These are phyloP conservation scores for Amphichorda felina DNA, from an alignment of 2,329 filamentous ascomycete genomes.

Conservation along the genomic window DNA sequence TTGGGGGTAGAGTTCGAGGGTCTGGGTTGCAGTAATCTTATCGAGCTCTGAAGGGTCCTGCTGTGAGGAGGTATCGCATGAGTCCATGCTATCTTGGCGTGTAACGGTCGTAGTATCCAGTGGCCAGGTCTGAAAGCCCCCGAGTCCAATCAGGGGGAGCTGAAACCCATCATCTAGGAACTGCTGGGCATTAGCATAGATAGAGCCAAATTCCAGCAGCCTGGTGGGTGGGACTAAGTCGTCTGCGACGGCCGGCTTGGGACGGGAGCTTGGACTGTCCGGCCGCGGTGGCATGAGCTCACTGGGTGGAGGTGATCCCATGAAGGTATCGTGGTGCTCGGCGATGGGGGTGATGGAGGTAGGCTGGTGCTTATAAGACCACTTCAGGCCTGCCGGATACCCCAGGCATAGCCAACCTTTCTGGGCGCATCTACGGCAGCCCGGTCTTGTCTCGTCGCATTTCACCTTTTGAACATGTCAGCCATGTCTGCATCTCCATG, in stretches of 20 bases:
- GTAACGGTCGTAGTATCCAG: too few species aligned
- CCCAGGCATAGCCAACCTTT: conserved; percentile 16
- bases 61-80: too few species aligned
- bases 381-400: conserved; percentile 20
- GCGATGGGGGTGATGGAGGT: neutral
- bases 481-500: neutral
- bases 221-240: neutral
- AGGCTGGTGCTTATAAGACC: conserved; percentile 27
- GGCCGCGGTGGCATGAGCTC: neutral
- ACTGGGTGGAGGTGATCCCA: conserved; percentile 2
- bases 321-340: neutral
- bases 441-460: conserved; percentile 17
- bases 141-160: neutral
- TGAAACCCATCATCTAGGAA: neutral
- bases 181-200: too few species aligned
- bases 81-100: too few species aligned
- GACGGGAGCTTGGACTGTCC: conserved; percentile 1
- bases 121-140: too few species aligned
- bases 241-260: neutral
- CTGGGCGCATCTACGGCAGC: conserved; percentile 12
- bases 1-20: conserved; percentile 1
- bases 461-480: conserved; percentile 10
- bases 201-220: neutral
- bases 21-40: too few species aligned
- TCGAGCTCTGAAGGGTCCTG: too few species aligned